Evolutionary conservation across 306 rosid genomes (phyloP).

Genomic region (Ziziphus jujuba): DNA sequence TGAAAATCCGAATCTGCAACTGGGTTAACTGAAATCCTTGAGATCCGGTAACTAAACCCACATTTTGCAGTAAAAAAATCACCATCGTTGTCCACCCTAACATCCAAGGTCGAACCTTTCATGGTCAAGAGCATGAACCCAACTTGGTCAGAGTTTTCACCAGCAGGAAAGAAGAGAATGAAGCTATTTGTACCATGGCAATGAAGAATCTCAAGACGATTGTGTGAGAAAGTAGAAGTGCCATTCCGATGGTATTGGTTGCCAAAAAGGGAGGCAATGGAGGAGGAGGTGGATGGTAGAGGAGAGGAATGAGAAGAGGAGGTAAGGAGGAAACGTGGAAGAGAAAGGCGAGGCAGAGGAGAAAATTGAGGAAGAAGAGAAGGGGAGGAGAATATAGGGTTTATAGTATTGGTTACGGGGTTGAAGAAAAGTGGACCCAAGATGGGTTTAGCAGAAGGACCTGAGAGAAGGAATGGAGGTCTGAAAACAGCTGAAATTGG

Average conservation of each 20-base stretch:
- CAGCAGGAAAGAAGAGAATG: constrained; percentile 57
- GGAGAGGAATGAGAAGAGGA: constrained; percentile 14
- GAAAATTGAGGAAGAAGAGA: constrained; percentile 23
- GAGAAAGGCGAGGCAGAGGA: constrained; percentile 21
- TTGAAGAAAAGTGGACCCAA: constrained; percentile 69
- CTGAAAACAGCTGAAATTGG: constrained; percentile 46
- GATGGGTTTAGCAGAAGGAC: constrained; percentile 9
- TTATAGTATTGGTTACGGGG: constrained; percentile 33
- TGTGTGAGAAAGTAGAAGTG: constrained; percentile 29
- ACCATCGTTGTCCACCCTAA: constrained; percentile 15
- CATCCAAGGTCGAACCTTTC: constrained; percentile 13
- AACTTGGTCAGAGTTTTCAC: constrained; percentile 44
- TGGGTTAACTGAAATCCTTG: constrained; percentile 40
- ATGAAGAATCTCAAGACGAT: constrained; percentile 44
- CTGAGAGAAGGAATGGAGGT: constrained; percentile 30
- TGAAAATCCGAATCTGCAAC: constrained; percentile 12
- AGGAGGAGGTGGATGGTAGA: constrained; percentile 49
- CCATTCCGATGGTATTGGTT: constrained; percentile 1
- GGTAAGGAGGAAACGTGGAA: constrained; percentile 23
- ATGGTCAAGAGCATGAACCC: constrained; percentile 41
- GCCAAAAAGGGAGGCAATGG: constrained; percentile 30
- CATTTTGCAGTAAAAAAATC: constrained; percentile 26
- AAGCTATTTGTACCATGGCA: constrained; percentile 25
- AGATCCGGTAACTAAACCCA: constrained; percentile 32
- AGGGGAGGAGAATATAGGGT: constrained; percentile 37